Evolutionary conservation across 2,329 filamentous ascomycete genomes (phyloP).

Genomic region (Fusarium fujikuroi): DNA sequence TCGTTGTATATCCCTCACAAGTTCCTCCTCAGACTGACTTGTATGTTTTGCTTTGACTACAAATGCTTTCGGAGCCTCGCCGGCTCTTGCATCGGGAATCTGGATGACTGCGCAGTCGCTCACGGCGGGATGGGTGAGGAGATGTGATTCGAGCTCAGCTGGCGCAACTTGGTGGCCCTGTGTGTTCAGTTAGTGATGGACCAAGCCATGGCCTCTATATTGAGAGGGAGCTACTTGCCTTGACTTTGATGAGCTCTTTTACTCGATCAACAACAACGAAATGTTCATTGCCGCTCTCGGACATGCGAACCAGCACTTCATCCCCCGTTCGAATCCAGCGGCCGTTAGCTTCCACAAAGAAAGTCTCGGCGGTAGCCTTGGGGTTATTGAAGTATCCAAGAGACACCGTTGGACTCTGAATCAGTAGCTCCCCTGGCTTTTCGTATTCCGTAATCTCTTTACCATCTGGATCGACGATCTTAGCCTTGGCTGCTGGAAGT

Average conservation of each 20-base stretch:
- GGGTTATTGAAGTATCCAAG: conserved; percentile 89
- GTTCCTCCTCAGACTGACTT: conserved; percentile 60
- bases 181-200: too few relatives aligned
- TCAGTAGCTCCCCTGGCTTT: conserved; percentile 80
- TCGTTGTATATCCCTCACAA: conserved; percentile 61
- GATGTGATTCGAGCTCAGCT: conserved; percentile 79
- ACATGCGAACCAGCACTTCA: conserved; percentile 75
- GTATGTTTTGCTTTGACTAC: conserved; percentile 60
- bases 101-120: conserved; percentile 82
- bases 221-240: neutral
- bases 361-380: conserved; percentile 83
- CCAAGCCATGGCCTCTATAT: too few relatives aligned
- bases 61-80: conserved; percentile 71
- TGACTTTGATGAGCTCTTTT: conserved; percentile 77
- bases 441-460: conserved; percentile 74
- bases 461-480: conserved; percentile 73
- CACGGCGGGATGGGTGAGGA: conserved; percentile 76
- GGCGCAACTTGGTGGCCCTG: conserved; percentile 79
- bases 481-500: conserved; percentile 69
- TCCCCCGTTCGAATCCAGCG: conserved; percentile 87
- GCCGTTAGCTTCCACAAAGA: conserved; percentile 70
- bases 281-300: conserved; percentile 77
- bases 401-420: conserved; percentile 81
- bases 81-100: conserved; percentile 67
- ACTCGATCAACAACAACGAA: conserved; percentile 83